A percentile compares a stretch with the other conserved stretches of the same genome.
These are phyloP conservation scores for Fomes fomentarius DNA, from an alignment of 1,284 basidiomycete genomes.

Conservation along the genomic window DNA sequence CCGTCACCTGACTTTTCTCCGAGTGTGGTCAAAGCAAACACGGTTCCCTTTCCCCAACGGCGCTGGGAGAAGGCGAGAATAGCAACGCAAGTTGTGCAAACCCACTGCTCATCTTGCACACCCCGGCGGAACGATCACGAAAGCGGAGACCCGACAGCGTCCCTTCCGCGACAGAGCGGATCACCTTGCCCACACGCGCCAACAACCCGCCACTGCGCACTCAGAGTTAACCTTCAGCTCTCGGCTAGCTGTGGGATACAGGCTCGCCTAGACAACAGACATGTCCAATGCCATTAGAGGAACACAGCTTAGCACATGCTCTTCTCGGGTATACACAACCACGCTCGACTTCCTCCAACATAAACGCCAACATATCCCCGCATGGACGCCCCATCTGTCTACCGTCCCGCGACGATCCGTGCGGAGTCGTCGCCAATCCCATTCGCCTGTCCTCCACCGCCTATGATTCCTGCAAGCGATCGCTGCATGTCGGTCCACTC, in stretches of 20 bases:
- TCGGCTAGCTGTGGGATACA: neutral
- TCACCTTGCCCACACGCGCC: neutral
- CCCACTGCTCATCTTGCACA: no score
- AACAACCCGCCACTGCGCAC: neutral
- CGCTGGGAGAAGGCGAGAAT: neutral
- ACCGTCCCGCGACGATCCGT: conserved; percentile 50
- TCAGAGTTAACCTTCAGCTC: neutral
- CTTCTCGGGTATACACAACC: conserved; percentile 6
- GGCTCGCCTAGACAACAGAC: neutral
- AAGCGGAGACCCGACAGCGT: conserved; percentile 8
- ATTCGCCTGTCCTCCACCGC: conserved; percentile 56
- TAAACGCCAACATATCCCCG: neutral
- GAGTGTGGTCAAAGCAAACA: no score
- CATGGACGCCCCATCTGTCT: neutral
- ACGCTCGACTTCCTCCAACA: neutral
- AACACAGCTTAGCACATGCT: neutral
- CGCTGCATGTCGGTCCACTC: conserved; percentile 93
- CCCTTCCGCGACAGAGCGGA: conserved; percentile 3
- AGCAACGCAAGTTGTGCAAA: no score
- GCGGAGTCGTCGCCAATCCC: conserved; percentile 51
- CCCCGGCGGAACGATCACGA: conserved; percentile 5
- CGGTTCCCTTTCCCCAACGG: neutral
- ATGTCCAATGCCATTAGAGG: conserved; percentile 4
- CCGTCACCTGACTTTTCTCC: conserved; percentile 26
- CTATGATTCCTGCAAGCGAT: conserved; percentile 68